phyloP scores from a whole-genome alignment of 2,329 filamentous ascomycete species.

The Aspergillus sp. region DNA sequence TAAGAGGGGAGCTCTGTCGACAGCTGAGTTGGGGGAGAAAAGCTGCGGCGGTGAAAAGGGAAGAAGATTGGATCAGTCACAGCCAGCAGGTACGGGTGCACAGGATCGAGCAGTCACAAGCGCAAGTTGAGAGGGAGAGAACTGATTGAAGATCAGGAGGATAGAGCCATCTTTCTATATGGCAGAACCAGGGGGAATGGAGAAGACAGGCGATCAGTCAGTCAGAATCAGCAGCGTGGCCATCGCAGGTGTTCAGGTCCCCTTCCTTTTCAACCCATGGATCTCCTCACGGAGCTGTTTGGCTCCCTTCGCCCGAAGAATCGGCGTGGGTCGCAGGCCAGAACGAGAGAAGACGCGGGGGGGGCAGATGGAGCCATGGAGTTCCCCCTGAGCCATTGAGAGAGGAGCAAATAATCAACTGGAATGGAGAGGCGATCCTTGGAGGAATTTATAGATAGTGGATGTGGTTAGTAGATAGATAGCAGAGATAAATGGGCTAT shows the following conservation, averaged over 20 bases:
- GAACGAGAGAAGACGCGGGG: slow-evolving; percentile 9
- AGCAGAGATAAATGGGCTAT: background rate
- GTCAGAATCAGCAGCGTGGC: background rate
- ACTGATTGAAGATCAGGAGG: background rate
- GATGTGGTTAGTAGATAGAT: background rate
- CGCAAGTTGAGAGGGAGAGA: background rate
- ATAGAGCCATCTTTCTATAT: background rate
- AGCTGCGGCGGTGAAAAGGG: background rate
- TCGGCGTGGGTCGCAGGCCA: slow-evolving; percentile 4
- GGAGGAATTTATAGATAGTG: background rate
- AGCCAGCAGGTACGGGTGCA: background rate
- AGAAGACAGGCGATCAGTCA: background rate
- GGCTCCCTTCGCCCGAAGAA: slow-evolving; percentile 22
- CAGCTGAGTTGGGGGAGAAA: background rate
- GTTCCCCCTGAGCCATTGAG: background rate
- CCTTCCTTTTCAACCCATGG: background rate
- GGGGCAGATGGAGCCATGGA: background rate
- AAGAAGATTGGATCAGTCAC: background rate
- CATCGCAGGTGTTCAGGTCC: background rate
- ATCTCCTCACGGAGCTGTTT: background rate
- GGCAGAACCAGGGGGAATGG: background rate
- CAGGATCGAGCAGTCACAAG: background rate
- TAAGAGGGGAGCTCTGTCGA: background rate
- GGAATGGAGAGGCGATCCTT: background rate
- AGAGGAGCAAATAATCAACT: background rate